Percentiles rank a stretch among this genome's conserved stretches.
These are phyloP conservation scores for Boletus vinaceobasis DNA, from an alignment of 768 basidiomycete species.

Conservation along the genomic window DNA sequence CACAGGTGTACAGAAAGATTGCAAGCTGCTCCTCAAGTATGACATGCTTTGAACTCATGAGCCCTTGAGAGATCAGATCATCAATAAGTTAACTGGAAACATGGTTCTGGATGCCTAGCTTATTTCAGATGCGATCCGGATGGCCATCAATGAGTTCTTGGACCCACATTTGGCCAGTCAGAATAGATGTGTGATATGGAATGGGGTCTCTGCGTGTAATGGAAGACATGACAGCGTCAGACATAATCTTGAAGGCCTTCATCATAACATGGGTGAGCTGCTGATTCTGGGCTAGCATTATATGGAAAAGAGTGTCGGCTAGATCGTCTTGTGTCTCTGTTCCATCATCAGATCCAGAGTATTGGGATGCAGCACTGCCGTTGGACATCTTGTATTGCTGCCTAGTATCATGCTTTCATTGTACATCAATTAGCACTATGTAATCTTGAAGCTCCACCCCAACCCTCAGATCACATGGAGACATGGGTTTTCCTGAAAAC, in stretches of 20 bases:
- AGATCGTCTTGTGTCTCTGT: not conserved
- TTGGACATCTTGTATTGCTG: too few species aligned
- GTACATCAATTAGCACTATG: too few species aligned
- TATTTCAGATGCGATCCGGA: not conserved
- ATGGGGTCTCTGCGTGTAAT: not conserved
- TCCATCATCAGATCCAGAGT: not conserved
- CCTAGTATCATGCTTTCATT: too few species aligned
- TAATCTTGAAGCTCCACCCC: too few species aligned
- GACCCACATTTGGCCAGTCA: constrained; percentile 1
- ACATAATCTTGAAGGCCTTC: not conserved
- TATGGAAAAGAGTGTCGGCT: too few species aligned
- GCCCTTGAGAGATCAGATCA: not conserved
- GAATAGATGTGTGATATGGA: not conserved
- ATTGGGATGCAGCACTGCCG: too few species aligned
- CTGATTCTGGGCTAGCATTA: not conserved
- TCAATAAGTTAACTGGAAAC: not conserved
- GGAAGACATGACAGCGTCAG: not conserved
- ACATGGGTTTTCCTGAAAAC: too few species aligned
- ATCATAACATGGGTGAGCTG: not conserved
- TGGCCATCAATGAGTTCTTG: constrained; percentile 2
- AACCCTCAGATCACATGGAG: too few species aligned
- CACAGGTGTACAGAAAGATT: not conserved
- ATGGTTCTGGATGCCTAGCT: not conserved
- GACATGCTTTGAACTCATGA: not conserved
- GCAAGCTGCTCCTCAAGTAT: not conserved